phyloP scores from a whole-genome alignment of 306 rosid species.

The Cicer arietinum region DNA sequence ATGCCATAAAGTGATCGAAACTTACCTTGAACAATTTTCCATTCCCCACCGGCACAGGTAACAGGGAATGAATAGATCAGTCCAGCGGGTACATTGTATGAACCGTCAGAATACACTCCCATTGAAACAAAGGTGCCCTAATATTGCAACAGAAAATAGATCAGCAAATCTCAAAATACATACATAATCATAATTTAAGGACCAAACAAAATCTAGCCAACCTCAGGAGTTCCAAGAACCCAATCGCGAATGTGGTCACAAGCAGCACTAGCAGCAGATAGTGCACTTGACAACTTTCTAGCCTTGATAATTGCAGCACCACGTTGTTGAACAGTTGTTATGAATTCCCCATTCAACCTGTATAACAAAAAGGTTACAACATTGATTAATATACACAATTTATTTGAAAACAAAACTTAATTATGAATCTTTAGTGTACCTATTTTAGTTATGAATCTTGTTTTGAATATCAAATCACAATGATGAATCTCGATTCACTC shows the following conservation, averaged over 20 bases:
- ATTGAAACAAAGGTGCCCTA: conserved; percentile 97
- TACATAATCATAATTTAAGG: neutral
- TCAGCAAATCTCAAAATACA: neutral
- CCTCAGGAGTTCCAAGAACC: conserved; percentile 99
- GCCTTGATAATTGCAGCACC: conserved; percentile 99
- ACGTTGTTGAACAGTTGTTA: conserved; percentile 94
- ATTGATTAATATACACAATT: neutral
- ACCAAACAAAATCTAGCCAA: conserved; percentile 39
- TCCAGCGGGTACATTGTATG: conserved; percentile 96
- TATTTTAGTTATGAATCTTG: too few relatives aligned
- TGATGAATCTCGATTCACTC: too few relatives aligned
- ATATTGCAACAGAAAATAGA: conserved; percentile 30
- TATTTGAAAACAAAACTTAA: neutral
- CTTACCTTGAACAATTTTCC: conserved; percentile 95
- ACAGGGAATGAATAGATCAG: conserved; percentile 94
- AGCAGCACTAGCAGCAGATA: conserved; percentile 97
- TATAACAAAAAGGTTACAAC: neutral
- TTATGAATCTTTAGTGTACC: too few relatives aligned
- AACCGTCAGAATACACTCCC: conserved; percentile 99
- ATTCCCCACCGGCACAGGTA: conserved; percentile 79
- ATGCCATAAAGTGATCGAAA: neutral
- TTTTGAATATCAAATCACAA: too few relatives aligned
- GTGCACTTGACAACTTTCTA: conserved; percentile 90
- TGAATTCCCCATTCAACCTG: conserved; percentile 95
- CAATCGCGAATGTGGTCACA: conserved; percentile 98